A percentile compares a stretch with the other conserved stretches of the same genome.
These are phyloP conservation scores for Cochlearia excelsa DNA, from an alignment of 345 rosid species.

Conservation along the genomic window DNA sequence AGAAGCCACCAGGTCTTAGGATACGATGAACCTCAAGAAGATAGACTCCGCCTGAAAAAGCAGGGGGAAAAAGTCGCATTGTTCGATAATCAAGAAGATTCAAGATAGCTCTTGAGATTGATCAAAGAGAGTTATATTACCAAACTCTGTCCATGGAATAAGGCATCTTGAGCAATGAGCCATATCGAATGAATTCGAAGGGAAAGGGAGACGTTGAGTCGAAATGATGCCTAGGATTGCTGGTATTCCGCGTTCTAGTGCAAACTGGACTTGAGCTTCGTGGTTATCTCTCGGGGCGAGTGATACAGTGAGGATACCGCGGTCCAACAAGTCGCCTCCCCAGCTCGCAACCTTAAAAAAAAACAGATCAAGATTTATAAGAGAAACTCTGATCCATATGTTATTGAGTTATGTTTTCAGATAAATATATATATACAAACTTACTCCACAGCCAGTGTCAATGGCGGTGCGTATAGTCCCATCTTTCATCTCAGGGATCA, in stretches of 20 bases:
- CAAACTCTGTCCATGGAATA: constrained; percentile 99
- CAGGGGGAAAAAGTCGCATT: not conserved
- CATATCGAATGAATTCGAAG: constrained; percentile 95
- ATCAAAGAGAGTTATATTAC: constrained; percentile 40
- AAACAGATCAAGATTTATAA: constrained; percentile 10
- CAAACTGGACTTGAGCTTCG: constrained; percentile 99
- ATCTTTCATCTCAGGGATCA: constrained; percentile 92
- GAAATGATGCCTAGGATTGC: constrained; percentile 97
- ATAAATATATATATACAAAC: constrained; percentile 18
- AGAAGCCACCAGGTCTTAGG: constrained; percentile 97
- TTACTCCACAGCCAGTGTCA: constrained; percentile 98
- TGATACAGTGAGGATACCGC: constrained; percentile 80
- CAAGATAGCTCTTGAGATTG: not conserved
- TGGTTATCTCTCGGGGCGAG: constrained; percentile 99
- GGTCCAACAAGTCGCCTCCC: constrained; percentile 97
- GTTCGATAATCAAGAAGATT: not conserved
- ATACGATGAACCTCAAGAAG: constrained; percentile 86
- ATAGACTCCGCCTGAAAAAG: constrained; percentile 84
- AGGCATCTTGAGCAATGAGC: constrained; percentile 99
- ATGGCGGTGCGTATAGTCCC: constrained; percentile 90
- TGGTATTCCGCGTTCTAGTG: constrained; percentile 96
- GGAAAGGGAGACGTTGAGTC: constrained; percentile 93
- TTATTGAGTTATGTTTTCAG: too few species aligned
- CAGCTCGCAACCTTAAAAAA: constrained; percentile 86
- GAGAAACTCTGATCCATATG: not conserved